phyloP scores from a whole-genome alignment of 2,329 filamentous ascomycete genomes.

The Diplodia sapinea region DNA sequence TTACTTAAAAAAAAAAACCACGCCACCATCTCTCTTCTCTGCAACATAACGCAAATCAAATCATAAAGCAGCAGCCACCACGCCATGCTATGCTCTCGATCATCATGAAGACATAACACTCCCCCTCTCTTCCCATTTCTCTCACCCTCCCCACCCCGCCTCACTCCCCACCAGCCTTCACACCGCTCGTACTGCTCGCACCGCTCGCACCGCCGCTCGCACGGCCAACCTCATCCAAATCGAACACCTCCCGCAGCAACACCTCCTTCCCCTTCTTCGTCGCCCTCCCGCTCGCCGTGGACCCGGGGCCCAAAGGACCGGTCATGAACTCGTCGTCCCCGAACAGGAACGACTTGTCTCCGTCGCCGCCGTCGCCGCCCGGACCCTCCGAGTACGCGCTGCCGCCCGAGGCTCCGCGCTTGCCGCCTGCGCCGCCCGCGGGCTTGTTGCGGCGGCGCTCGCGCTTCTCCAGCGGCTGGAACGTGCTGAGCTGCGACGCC shows the following conservation, averaged over 20 bases:
- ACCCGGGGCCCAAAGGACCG: constrained; percentile 29
- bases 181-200: neutral
- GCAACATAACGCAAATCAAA: neutral
- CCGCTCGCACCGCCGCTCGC: neutral
- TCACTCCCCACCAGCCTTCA: neutral
- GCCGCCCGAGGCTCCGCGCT: neutral
- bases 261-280: constrained; percentile 34
- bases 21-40: neutral
- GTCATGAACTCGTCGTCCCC: constrained; percentile 44
- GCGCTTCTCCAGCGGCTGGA: constrained; percentile 25
- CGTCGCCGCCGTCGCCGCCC: constrained; percentile 2
- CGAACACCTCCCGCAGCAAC: constrained; percentile 45
- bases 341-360: constrained; percentile 43
- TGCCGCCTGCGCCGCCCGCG: neutral
- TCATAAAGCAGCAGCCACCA: neutral
- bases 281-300: constrained; percentile 35
- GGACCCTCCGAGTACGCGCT: neutral
- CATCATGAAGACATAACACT: constrained; percentile 14
- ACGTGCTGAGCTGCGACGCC: constrained; percentile 30
- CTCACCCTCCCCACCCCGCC: neutral
- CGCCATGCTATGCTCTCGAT: constrained; percentile 23
- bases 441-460: constrained; percentile 28
- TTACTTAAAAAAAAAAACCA: neutral
- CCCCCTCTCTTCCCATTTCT: neutral
- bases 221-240: constrained; percentile 40